A percentile compares a stretch with the other conserved stretches of the same genome.
phyloP scores from a whole-genome alignment of 208 protist species.

The Willaertia magna region DNA sequence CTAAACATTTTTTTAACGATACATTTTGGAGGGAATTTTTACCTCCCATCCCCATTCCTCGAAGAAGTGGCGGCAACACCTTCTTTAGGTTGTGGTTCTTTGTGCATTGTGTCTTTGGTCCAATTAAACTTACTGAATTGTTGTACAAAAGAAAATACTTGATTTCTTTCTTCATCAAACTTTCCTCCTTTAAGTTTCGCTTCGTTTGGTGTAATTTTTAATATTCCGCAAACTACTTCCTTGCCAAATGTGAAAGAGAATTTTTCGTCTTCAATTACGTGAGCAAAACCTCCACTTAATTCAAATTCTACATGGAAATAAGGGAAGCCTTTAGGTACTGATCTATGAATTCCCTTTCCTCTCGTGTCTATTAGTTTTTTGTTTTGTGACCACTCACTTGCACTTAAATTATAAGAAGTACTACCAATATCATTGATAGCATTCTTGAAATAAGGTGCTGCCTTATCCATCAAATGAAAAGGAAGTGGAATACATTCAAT shows the following conservation, averaged over 20 bases:
- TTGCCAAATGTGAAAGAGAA: background rate
- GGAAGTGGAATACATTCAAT: background rate
- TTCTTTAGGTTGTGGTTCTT: too few species aligned
- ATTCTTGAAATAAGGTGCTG: slow-evolving; percentile 4
- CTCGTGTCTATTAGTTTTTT: background rate
- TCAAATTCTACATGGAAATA: slow-evolving; percentile 11
- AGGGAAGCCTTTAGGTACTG: background rate
- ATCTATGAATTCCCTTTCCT: background rate
- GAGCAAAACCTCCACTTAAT: background rate
- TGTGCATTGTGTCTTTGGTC: too few species aligned
- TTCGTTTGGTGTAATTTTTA: background rate
- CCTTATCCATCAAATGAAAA: background rate
- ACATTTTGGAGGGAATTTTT: too few species aligned
- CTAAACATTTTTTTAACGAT: too few species aligned
- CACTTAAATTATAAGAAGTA: background rate
- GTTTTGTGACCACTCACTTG: background rate
- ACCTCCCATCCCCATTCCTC: too few species aligned
- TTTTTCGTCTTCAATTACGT: background rate
- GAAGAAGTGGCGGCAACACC: too few species aligned
- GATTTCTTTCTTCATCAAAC: background rate
- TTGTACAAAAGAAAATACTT: background rate
- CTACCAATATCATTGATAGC: background rate
- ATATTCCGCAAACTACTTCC: background rate
- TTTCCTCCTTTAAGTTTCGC: background rate
- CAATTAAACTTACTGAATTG: background rate